A percentile compares a stretch with the other conserved stretches of the same genome.
Conservation (phyloP, 306 rosid species). For the Dalbergia cultrata region DNA sequence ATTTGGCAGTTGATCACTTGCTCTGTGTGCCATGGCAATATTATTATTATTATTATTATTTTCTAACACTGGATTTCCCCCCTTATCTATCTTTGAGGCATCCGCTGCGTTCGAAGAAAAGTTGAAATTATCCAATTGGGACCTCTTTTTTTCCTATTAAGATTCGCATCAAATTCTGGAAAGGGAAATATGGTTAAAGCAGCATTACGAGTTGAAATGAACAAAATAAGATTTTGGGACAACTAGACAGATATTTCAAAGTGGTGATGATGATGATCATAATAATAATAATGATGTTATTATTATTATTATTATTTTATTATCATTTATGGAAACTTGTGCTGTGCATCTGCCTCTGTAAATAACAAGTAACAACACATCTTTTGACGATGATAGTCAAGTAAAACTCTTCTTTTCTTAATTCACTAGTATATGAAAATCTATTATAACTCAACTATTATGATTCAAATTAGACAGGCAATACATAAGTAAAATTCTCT, state of each 20-base stretch:
- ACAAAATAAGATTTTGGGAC: background rate
- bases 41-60: background rate
- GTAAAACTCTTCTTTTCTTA: too few species aligned
- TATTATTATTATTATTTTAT: too few species aligned
- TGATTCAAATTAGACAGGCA: too few species aligned
- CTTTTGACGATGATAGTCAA: background rate
- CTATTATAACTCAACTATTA: too few species aligned
- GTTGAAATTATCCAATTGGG: slow-evolving; percentile 77
- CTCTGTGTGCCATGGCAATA: background rate
- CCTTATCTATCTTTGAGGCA: slow-evolving; percentile 65
- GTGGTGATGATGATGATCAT: background rate
- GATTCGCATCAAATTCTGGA: slow-evolving; percentile 68
- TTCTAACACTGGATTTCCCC: slow-evolving; percentile 26
- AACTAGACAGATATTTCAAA: background rate
- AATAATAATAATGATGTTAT: too few species aligned
- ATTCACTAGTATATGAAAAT: too few species aligned
- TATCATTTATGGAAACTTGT: background rate
- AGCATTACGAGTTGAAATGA: slow-evolving; percentile 1
- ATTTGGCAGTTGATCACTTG: background rate
- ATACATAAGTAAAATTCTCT: too few species aligned
- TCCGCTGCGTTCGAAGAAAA: slow-evolving; percentile 67
- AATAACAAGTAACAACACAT: background rate
- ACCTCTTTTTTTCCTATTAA: slow-evolving; percentile 49
- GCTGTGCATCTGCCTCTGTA: too few species aligned
- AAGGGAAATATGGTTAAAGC: slow-evolving; percentile 50